Evolutionary conservation across 805 yeast species (phyloP), one percentile per base, ranked within the genome.

Genomic region (Candida orba): DNA sequence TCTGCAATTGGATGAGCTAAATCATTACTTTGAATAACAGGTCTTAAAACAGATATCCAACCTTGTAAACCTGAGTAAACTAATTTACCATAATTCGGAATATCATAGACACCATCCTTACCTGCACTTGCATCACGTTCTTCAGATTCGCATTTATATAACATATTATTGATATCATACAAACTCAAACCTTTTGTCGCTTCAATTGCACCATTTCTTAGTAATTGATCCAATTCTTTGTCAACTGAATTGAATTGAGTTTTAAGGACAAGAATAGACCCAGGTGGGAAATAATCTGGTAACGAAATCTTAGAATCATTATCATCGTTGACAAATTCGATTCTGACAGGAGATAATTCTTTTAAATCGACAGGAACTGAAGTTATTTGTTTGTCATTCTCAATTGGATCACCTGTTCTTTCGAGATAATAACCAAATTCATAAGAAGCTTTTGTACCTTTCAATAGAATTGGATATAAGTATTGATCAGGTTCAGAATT

Each of bases 31-130:
- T 71, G 68, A 22, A 89, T 80, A 3, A 88, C 74, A 25, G 68
- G 60, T 44, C 76, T 72, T 51, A 91, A 63, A 1, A 79, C 81
- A 0, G 87, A 70, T 37, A 80, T 76, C 95, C 96, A 91, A 2
- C 99, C 98, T 62, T 88, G 95, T 20, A 93, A 66, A 10, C 99
- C 99, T 34, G 96, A 90, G 62, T 87, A 91, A 0, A 79, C 83
- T 37, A 90, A 66, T 14, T 68, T 67, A 0, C 97, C 97, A 60
- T 73, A 67, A 27, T 73, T 69, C 1, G 98, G 97, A 38, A 91
- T 71, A 39, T 65, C 60, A 63, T 93, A 91, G 0, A 76, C 76
- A 9, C 96, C 96, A 37, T 74, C 81, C 8, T 62, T 53, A 6
- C 95, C 95, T 20, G 64, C 73, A 51, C 90, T 78, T 12, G 79